Base-by-base conservation (phyloP, 2,329 filamentous ascomycete genomes). In the Claviceps quebecensis region DNA sequence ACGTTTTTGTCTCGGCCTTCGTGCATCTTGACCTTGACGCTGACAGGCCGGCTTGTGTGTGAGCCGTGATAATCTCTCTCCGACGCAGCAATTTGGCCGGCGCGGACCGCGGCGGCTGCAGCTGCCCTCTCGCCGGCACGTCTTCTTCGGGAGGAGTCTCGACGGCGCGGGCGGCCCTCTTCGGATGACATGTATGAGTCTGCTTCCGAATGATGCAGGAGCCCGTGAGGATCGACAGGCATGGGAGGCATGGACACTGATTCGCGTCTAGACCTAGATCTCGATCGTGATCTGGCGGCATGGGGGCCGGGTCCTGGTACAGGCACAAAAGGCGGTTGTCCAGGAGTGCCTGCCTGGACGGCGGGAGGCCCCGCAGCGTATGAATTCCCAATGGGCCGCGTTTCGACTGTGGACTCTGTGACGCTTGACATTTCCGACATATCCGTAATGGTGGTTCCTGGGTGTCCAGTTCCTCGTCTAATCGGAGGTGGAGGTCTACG, bases 1-100 rank as follows among this genome's bases (percentile, higher is more conserved):
- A 84, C 73, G 55, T 80, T 80, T 55, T 75, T 70, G 53, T 80
- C 75, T 36, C 72, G 72, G 57, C 83, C 78, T 56, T 80, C 76
- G 56, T 81, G 75, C 46, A 82, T 70, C 59, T 76, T 77, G 52
- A 83, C 66, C 60, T 78, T 80, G 52, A 83, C 74, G 59, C 76
- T 78, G 36, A 79, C 70, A 3, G 75, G 70, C 36, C 72, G 69
- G 57, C 72, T 73, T 5, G 64, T 62, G 5, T 66, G 69, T 26
- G 69, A 68, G 49, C 66, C 67, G 50, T 69, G 70, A 23, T 65
- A 65, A 36, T 70, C 64, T 36, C 70, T 63, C 29, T 64, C 60
- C 26, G 57, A 55, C 1, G 71, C 71, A 2, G 75, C 75, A 23
- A 78, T 61, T 13, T 64, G 65, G 14, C 69, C 70, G 41, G 75